Conservation (phyloP, 2,329 filamentous ascomycete species). For the Annulohypoxylon truncatum region DNA sequence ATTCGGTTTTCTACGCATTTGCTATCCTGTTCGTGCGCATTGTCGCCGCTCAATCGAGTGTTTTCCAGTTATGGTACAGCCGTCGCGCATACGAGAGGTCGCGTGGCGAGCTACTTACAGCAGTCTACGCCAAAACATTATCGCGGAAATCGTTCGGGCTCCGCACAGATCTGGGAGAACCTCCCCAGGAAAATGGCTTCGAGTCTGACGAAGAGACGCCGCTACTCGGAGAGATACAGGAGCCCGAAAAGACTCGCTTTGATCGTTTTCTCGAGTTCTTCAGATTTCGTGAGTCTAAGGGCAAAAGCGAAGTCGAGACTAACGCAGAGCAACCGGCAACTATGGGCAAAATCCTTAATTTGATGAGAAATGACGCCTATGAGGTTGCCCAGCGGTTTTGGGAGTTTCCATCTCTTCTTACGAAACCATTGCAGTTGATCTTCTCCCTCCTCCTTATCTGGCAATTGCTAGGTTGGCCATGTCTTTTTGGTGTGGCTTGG, state of each 20-base stretch:
- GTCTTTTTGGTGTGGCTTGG: constrained; percentile 77
- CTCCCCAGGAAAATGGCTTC: constrained; percentile 34
- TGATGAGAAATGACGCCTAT: constrained; percentile 85
- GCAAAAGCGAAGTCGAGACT: constrained; percentile 42
- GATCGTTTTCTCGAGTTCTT: constrained; percentile 47
- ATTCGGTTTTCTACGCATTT: constrained; percentile 73
- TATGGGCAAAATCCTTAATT: constrained; percentile 90
- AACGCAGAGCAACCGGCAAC: constrained; percentile 71
- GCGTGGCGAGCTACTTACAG: constrained; percentile 86
- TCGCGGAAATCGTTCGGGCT: constrained; percentile 68
- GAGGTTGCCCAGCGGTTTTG: constrained; percentile 87
- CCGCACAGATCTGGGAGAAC: constrained; percentile 48
- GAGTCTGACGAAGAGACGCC: constrained; percentile 41
- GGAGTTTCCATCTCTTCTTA: constrained; percentile 83
- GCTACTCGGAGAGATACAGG: constrained; percentile 36
- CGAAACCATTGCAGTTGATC: constrained; percentile 80
- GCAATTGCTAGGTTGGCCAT: constrained; percentile 83
- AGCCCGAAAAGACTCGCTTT: constrained; percentile 43
- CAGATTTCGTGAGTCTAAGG: constrained; percentile 38
- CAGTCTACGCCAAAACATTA: constrained; percentile 83
- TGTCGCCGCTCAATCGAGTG: constrained; percentile 70
- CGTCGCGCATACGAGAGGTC: constrained; percentile 86
- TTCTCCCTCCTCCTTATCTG: constrained; percentile 80
- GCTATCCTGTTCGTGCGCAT: constrained; percentile 71
- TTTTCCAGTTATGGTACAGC: constrained; percentile 84